Evolutionary conservation across 1,139 yeast species (phyloP).

Genomic region (Kodamaea derodonti): DNA sequence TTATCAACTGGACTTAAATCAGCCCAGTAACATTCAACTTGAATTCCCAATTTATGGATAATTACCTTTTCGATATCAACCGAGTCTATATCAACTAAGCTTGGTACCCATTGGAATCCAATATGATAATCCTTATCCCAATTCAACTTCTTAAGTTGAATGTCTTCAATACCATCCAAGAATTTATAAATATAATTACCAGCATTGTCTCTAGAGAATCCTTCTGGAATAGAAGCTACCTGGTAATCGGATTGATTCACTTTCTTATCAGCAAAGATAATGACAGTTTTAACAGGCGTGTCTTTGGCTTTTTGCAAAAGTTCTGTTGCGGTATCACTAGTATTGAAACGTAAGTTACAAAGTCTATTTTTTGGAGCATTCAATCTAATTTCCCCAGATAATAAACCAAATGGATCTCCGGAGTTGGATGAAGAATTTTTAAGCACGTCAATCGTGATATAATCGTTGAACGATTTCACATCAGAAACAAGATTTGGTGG

Average conservation of each 20-base stretch:
- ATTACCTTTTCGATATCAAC: conserved; percentile 29
- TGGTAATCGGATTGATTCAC: conserved; percentile 5
- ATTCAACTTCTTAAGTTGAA: conserved; percentile 61
- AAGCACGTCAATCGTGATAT: conserved; percentile 47
- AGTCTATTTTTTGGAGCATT: conserved; percentile 59
- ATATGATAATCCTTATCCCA: conserved; percentile 58
- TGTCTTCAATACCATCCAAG: conserved; percentile 56
- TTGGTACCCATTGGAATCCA: conserved; percentile 78
- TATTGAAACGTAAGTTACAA: conserved; percentile 58
- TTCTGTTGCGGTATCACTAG: conserved; percentile 28
- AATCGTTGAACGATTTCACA: conserved; percentile 32
- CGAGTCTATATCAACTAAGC: conserved; percentile 42
- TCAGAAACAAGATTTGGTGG: conserved; percentile 51
- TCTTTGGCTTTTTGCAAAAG: conserved; percentile 25
- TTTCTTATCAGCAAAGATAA: conserved; percentile 38
- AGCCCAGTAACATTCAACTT: conserved; percentile 69
- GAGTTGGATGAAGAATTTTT: conserved; percentile 42
- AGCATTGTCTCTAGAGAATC: conserved; percentile 45
- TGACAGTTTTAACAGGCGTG: conserved; percentile 59
- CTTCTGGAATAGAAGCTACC: conserved; percentile 37
- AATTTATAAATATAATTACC: conserved; percentile 54
- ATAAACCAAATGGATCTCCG: conserved; percentile 60
- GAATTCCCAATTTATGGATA: conserved; percentile 44
- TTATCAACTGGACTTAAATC: conserved; percentile 38
- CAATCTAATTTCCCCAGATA: conserved; percentile 59